These are phyloP conservation scores for Xylaria sp. DNA, from an alignment of 2,329 filamentous ascomycete genomes.

Conservation along the genomic window DNA sequence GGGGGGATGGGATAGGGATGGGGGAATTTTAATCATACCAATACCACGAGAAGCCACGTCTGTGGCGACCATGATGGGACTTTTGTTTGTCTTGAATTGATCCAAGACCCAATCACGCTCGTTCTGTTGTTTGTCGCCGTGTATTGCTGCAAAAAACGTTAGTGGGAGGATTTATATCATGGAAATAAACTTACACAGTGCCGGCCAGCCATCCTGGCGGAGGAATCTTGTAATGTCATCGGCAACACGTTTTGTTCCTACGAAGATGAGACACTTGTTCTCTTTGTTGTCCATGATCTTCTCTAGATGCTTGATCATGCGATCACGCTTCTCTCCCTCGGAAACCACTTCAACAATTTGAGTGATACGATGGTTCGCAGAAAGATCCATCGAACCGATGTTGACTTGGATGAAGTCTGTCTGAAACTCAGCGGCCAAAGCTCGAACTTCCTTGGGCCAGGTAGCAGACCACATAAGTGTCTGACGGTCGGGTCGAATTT, in stretches of 20 bases:
- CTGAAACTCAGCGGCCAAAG: conserved; percentile 89
- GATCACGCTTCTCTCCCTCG: conserved; percentile 97
- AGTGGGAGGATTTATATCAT: conserved; percentile 55
- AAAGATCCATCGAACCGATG: conserved; percentile 94
- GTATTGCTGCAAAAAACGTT: conserved; percentile 75
- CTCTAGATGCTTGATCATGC: conserved; percentile 97
- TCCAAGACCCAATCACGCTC: conserved; percentile 99
- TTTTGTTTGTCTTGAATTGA: conserved; percentile 99
- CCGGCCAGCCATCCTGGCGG: conserved; percentile 97
- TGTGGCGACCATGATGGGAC: conserved; percentile 99
- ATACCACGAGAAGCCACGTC: conserved; percentile 99
- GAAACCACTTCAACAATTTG: conserved; percentile 97
- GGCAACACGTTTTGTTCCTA: conserved; percentile 91
- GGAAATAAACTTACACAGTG: conserved; percentile 78
- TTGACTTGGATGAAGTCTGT: conserved; percentile 99
- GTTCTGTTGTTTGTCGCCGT: conserved; percentile 99
- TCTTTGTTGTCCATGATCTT: conserved; percentile 96
- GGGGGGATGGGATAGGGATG: conserved; percentile 57
- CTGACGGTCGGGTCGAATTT: conserved; percentile 98
- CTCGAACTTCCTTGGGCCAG: conserved; percentile 98
- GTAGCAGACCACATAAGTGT: conserved; percentile 99
- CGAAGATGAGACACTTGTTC: conserved; percentile 97
- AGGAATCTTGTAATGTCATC: conserved; percentile 98
- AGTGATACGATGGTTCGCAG: conserved; percentile 97
- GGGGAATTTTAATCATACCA: conserved; percentile 85